phyloP scores from a whole-genome alignment of 257 asterid genomes.

The Eucommia ulmoides region DNA sequence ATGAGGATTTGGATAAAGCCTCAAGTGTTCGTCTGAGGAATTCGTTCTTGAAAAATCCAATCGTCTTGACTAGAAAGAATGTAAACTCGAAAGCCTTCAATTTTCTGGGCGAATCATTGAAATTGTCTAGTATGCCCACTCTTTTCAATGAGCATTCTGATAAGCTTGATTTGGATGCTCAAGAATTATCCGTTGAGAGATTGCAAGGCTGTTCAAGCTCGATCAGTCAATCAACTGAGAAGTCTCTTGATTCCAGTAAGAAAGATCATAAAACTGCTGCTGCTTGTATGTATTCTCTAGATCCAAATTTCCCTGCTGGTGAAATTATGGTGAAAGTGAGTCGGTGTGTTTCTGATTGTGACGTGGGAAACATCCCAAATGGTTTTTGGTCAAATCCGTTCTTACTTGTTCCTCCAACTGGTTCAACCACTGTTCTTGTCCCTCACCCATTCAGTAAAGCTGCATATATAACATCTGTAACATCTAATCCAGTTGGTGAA shows the following conservation, averaged over 20 bases:
- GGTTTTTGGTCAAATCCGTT: slow-evolving; percentile 72
- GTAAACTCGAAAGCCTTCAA: slow-evolving; percentile 7
- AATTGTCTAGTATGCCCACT: slow-evolving; percentile 17
- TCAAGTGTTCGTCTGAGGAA: slow-evolving; percentile 18
- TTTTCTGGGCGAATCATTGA: slow-evolving; percentile 8
- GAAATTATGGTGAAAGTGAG: slow-evolving; percentile 59
- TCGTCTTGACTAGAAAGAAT: not conserved
- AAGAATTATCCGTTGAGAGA: slow-evolving; percentile 6
- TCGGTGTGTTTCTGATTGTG: slow-evolving; percentile 38
- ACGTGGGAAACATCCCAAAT: slow-evolving; percentile 30
- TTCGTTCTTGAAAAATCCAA: slow-evolving; percentile 15
- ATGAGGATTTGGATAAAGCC: slow-evolving; percentile 31
- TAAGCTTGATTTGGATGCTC: slow-evolving; percentile 11
- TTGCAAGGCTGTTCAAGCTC: slow-evolving; percentile 15
- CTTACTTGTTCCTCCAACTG: slow-evolving; percentile 86
- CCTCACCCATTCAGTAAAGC: slow-evolving; percentile 62
- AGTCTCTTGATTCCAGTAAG: slow-evolving; percentile 27
- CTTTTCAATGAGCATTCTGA: slow-evolving; percentile 10
- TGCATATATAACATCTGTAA: slow-evolving; percentile 71
- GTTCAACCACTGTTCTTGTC: slow-evolving; percentile 65
- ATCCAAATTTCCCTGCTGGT: slow-evolving; percentile 52
- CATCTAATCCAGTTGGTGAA: slow-evolving; percentile 53
- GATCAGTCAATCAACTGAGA: slow-evolving; percentile 26
- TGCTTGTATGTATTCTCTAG: slow-evolving; percentile 83
- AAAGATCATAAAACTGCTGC: slow-evolving; percentile 32